Conservation (phyloP, 1,139 yeast species). For the Blastobotrys capitulatus region DNA sequence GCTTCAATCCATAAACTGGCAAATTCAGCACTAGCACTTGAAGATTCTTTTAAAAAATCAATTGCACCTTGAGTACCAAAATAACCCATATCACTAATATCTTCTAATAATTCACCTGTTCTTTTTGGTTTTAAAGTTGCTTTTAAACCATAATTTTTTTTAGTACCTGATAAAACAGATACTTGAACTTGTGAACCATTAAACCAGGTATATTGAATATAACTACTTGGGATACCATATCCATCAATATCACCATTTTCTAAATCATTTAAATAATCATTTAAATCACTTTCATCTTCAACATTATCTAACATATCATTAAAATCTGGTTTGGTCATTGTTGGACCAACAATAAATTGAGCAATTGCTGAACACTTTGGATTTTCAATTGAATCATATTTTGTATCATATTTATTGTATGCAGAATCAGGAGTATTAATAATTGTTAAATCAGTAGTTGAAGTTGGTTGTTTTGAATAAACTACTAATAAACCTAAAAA, state of each 20-base stretch:
- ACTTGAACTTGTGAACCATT: neutral
- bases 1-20: constrained; percentile 2
- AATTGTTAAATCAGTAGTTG: neutral
- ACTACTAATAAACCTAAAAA: neutral
- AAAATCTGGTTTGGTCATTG: neutral
- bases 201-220: neutral
- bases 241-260: neutral
- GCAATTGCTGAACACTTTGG: neutral
- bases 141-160: neutral
- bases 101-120: neutral
- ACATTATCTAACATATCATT: neutral
- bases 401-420: neutral
- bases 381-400: neutral
- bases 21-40: neutral
- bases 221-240: neutral
- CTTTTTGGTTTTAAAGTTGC: neutral
- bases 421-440: too few relatives aligned
- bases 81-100: neutral
- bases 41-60: neutral
- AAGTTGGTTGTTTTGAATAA: neutral
- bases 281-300: neutral
- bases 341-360: neutral
- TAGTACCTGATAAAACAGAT: neutral
- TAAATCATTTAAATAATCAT: neutral
- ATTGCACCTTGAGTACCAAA: neutral